Evolutionary conservation across 805 yeast genomes (phyloP), one percentile per base, ranked within the genome.

Genomic region (Candida railenensis): DNA sequence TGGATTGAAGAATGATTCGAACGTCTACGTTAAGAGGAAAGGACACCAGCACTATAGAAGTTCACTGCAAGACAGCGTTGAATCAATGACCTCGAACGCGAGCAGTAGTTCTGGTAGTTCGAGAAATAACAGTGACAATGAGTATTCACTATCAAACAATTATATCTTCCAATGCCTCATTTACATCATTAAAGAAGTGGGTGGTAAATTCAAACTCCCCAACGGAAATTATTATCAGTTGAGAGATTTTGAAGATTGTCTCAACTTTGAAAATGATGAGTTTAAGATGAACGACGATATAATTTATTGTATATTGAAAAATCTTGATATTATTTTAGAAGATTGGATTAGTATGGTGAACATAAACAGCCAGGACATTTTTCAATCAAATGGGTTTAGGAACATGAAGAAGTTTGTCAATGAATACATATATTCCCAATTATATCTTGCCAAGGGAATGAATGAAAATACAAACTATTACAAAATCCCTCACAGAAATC

Each of bases 151-250:
- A n/a, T 19, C 42, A 8, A 42, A 48, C 25, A 66, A 59, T 47
- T 62, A 54, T 34, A 61, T 63, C 15, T 51, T 66, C 19, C 70
- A 63, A 41, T 56, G 63, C 34, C 50, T 66, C 22, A 45, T 66
- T 14, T 61, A 57, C 44, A 43, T 66, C 22, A 42, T 64, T 18
- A 51, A 44, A 28, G 40, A 42, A 42, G 34, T 42, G n/a, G 28
- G 45, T 19, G 21, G 32, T n/a, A 42, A 42, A 9, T 39, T 42
- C 5, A 12, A 34, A 21, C 33, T 34, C 9, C 45, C 45, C 12
- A 42, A 33, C 25, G 45, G 45, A 15, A 16, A 11, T 20, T 11
- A 5, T 9, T 19, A 12, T 19, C 38, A 14, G 9, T 18, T 34
- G 14, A 37, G 22, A 22, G 39, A 42, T 21, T 42, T 42, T 25